Evolutionary conservation across 2,329 filamentous ascomycete genomes (phyloP), one percentile per base, ranked within the genome.

Genomic region (Diaporthe amygdali): DNA sequence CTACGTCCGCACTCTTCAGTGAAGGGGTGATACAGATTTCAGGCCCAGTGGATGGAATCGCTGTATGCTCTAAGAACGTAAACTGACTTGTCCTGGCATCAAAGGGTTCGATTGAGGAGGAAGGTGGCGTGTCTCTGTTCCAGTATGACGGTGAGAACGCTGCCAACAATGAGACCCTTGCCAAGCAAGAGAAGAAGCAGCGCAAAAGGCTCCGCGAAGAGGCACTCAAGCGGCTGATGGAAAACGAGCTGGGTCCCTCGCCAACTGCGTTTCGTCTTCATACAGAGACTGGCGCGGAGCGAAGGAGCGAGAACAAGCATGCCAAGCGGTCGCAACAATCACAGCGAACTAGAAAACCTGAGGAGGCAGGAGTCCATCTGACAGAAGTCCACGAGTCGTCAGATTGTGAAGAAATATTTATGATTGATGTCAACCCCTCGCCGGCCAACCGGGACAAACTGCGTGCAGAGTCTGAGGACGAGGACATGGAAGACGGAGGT

Each of bases 351-450:
- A 70, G 69, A 34, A 73, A 75, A 68, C 70, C 74, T 41, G 44
- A 66, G 51, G 27, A 72, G n/a, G 56, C 46, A 14, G 51, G 17
- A 12, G 15, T 20, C 22, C 17, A 32, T 25, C 25, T 34, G 27
- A 30, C 66, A 39, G 56, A 41, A n/a, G 69, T 71, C 39, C 55
- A 61, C 22, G 68, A 25, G 27, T 30, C 68, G 15, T 25, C 49
- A 30, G 32, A 41, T 30, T 46, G n/a, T 56, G 66, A 68, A 12
- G 70, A 71, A 27, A 22, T 77, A 61, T 77, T 77, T 71, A 69
- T 74, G 15, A 73, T 78, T 56, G 77, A 79, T 54, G 74, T 73
- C 20, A 76, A 76, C n/a, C 73, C 76, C n/a, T 76, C 75, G 7
- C 71, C 70, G 2, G 68, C 75, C 41, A 70, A 77, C 67, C 68